phyloP scores from a whole-genome alignment of 306 rosid genomes.

The Quercus wislizeni region DNA sequence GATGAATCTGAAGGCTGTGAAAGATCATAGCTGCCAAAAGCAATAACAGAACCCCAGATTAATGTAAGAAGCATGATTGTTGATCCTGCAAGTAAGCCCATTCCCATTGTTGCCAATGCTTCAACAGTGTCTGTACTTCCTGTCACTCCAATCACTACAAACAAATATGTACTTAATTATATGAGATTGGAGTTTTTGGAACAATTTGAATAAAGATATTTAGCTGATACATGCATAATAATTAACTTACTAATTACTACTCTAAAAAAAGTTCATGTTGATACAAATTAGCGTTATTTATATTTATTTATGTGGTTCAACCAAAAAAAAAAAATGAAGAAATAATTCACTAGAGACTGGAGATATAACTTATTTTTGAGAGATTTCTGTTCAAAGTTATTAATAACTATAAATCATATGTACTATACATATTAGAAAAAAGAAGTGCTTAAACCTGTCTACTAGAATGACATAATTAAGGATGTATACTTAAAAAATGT shows the following conservation, averaged over 20 bases:
- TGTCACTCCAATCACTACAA: conserved; percentile 26
- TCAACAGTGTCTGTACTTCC: conserved; percentile 17
- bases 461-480: not conserved
- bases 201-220: not conserved
- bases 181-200: not conserved
- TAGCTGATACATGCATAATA: not conserved
- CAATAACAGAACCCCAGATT: conserved; percentile 32
- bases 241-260: not conserved
- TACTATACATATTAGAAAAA: not conserved
- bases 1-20: conserved; percentile 19
- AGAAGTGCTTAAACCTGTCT: not conserved
- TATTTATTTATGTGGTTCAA: not conserved
- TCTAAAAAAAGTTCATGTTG: no score
- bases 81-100: conserved; percentile 35
- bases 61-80: conserved; percentile 34
- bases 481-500: not conserved
- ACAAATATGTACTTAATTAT: not conserved
- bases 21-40: conserved; percentile 35
- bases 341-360: not conserved
- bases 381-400: not conserved
- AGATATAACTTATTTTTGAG: not conserved
- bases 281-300: no score
- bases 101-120: conserved; percentile 20
- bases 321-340: not conserved
- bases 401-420: not conserved